Evolutionary conservation across 345 rosid species (phyloP).

Genomic region (Eucalyptus cloeziana): DNA sequence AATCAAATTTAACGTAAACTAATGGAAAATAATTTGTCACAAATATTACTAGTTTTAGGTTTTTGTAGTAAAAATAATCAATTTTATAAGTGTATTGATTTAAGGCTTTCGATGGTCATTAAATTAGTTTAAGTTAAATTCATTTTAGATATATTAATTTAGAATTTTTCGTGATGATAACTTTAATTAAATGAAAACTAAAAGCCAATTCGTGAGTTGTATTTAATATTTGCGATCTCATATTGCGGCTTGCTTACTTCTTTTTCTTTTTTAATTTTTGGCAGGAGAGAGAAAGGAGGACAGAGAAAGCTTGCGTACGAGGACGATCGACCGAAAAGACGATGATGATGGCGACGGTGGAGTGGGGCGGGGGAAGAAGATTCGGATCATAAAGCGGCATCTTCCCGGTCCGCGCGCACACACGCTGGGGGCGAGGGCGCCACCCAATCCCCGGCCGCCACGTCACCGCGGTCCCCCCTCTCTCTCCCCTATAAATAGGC

Average conservation of each 20-base stretch:
- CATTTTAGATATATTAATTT: too few species aligned
- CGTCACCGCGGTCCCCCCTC: not conserved
- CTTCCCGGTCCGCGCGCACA: not conserved
- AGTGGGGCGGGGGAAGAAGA: not conserved
- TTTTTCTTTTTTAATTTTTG: not conserved
- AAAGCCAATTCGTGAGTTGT: not conserved
- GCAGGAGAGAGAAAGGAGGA: not conserved
- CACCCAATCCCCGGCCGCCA: not conserved
- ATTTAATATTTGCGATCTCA: not conserved
- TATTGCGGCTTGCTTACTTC: not conserved
- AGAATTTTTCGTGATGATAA: accelerated
- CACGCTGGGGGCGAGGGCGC: not conserved
- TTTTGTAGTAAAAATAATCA: too few species aligned
- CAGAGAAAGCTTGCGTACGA: not conserved
- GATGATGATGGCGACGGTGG: not conserved
- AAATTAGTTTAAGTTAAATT: too few species aligned
- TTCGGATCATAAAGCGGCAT: not conserved
- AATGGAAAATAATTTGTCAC: too few species aligned
- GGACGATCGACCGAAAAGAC: not conserved
- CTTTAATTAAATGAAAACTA: not conserved
- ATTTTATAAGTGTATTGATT: accelerated
- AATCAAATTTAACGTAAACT: accelerated
- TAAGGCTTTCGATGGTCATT: too few species aligned
- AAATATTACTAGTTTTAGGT: accelerated
- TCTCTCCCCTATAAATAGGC: not conserved